These are phyloP conservation scores for Suaeda aralocaspica DNA, from an alignment of 148 eudicot genomes.

Conservation along the genomic window DNA sequence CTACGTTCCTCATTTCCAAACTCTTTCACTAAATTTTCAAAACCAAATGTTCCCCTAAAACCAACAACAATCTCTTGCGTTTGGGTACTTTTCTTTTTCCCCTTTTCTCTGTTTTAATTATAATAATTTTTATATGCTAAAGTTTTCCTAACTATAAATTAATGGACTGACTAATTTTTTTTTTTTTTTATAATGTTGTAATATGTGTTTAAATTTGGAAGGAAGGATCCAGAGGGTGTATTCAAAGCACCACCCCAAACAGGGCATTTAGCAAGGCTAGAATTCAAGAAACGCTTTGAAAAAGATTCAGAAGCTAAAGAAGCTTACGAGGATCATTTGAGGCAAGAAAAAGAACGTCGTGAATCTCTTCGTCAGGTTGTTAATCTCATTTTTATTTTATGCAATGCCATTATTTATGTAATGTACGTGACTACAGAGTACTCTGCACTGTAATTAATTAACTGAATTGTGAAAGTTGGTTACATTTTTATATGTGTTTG, in stretches of 20 bases:
- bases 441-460: background rate
- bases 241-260: conserved; percentile 49
- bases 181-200: background rate
- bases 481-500: conserved; percentile 4
- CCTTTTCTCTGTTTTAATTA: background rate
- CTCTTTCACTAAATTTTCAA: conserved; percentile 10
- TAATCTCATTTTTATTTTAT: background rate
- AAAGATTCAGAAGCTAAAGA: conserved; percentile 73
- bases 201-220: conserved; percentile 19
- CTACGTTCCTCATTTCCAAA: conserved; percentile 21
- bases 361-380: conserved; percentile 55
- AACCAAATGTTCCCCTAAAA: too few species aligned
- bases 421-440: background rate
- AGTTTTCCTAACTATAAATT: background rate
- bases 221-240: conserved; percentile 90
- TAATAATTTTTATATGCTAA: too few species aligned
- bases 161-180: background rate
- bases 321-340: conserved; percentile 61
- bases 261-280: conserved; percentile 64
- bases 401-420: too few species aligned
- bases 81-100: conserved; percentile 44
- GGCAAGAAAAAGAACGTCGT: conserved; percentile 69
- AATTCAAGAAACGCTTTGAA: conserved; percentile 59
- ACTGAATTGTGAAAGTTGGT: background rate
- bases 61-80: conserved; percentile 69